Conservation (phyloP, 106 monocot genomes). For the Allium sativum region DNA sequence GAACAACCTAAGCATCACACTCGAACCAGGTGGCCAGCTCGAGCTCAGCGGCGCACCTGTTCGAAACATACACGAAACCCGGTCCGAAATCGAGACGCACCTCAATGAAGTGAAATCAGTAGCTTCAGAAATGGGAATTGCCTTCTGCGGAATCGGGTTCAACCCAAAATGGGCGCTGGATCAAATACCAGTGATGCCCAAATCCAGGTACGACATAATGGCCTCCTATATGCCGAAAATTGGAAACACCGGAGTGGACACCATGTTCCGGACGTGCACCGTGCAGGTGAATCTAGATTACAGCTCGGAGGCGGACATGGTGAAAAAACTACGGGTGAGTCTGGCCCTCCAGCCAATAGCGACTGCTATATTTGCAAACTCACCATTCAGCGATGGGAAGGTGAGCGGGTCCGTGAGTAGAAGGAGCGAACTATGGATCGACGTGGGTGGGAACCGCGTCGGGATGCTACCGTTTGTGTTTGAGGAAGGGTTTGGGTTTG, state of each 20-base stretch:
- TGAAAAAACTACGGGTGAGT: conserved; percentile 79
- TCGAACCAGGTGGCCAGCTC: no score
- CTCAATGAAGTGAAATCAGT: no score
- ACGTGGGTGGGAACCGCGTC: conserved; percentile 63
- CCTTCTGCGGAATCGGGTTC: no score
- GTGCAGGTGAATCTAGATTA: conserved; percentile 99
- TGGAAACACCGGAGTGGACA: conserved; percentile 78
- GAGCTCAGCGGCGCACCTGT: no score
- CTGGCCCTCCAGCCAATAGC: conserved; percentile 94
- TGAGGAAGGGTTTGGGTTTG: conserved; percentile 76
- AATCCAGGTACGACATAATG: conserved; percentile 68
- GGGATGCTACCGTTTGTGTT: conserved; percentile 99
- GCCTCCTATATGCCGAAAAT: conserved; percentile 94
- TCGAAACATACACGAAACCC: no score
- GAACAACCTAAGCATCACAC: no score
- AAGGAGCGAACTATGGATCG: conserved; percentile 88
- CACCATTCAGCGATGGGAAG: conserved; percentile 90
- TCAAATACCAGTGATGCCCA: conserved; percentile 2
- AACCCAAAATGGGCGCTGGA: no score
- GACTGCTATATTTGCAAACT: conserved; percentile 94
- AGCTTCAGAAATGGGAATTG: no score
- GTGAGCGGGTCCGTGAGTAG: conserved; percentile 88
- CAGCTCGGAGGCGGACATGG: conserved; percentile 91
- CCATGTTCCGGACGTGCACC: conserved; percentile 96
- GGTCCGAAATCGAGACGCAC: no score